Base-by-base conservation (phyloP, 78 protist genomes). In the Blattamonas nauphoetae region DNA sequence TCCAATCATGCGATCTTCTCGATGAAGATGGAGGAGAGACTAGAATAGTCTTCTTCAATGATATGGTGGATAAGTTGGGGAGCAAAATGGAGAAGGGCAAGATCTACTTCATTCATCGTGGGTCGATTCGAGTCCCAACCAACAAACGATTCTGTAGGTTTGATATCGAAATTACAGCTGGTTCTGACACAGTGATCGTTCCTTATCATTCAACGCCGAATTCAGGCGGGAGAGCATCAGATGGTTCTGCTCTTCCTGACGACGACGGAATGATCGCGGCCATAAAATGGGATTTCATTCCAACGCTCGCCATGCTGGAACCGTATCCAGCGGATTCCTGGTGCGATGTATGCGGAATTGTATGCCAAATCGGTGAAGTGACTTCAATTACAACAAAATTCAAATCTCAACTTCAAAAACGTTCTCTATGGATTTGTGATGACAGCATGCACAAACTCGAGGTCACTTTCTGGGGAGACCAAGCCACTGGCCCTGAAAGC, bases 381-480 rank as follows among this genome's bases (percentile, higher is more conserved):
- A 32, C 41, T 35, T 6, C 83, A 5, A 79, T 79, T 32, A 5
- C 29, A 11, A 32, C 83, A 11, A 79, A 79, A 32, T 35, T 6
- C 44, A 32, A 5, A 32, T 11, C 44, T 6, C n/a, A 6, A 32
- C 33, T 79, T 32, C 5, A 5, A 11, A 79, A 79, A 11, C n/a
- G 35, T 35, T 11, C 21, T 32, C 41, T 79, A 5, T 32, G 21
- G 44, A 33, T 79, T 6, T 5, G 44, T 6, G 83, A 79, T 11
- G 44, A 79, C 32, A 35, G 44, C 44, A 79, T 79, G 83, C 5
- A 34, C 41, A 79, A 79, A 11, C 5, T 79, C 35, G 33, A 79
- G 44, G 83, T 79, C 44, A 79, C 83, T 6, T 34, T 79, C 35
- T 79, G 83, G 83, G 83, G 83, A 79, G 35, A 79, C 29, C 41